These are phyloP conservation scores for Leucosporidium scottii DNA, from an alignment of 768 basidiomycete genomes.

Conservation along the genomic window DNA sequence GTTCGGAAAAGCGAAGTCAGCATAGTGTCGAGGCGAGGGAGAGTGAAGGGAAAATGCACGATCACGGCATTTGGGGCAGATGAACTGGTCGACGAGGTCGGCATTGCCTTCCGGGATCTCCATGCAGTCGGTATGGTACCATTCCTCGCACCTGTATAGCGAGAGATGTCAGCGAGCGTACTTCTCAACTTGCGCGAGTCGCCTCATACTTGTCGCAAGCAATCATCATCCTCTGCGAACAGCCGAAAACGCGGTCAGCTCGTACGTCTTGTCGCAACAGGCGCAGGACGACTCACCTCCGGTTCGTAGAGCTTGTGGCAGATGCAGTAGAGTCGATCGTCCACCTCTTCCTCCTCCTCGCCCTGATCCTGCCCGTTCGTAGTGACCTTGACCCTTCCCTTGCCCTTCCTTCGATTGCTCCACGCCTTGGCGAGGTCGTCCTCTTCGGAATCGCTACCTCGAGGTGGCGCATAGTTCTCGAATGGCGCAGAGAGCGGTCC, in stretches of 20 bases:
- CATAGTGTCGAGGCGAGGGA: constrained; percentile 50
- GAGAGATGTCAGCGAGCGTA: background rate
- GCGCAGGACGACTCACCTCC: constrained; percentile 43
- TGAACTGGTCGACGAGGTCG: constrained; percentile 85
- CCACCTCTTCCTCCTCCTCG: constrained; percentile 46
- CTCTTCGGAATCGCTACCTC: background rate
- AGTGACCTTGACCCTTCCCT: background rate
- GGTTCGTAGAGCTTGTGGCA: constrained; percentile 83
- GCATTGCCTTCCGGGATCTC: constrained; percentile 70
- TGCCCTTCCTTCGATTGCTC: constrained; percentile 2
- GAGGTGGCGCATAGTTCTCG: background rate
- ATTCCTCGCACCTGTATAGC: constrained; percentile 72
- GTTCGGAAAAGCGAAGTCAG: background rate
- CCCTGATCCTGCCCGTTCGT: background rate
- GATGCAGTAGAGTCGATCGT: constrained; percentile 77
- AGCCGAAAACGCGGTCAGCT: background rate
- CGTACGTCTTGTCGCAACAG: too few species aligned
- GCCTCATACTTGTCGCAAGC: constrained; percentile 73
- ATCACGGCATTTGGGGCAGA: constrained; percentile 70
- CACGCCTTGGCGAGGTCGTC: background rate
- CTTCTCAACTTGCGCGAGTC: background rate
- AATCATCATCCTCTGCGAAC: constrained; percentile 64
- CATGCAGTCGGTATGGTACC: constrained; percentile 86
- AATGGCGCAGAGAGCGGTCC: background rate
- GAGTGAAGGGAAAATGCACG: constrained; percentile 56